These are phyloP conservation scores for Discostella pseudostelligera DNA, from an alignment of 108 stramenopile species.

Conservation along the genomic window DNA sequence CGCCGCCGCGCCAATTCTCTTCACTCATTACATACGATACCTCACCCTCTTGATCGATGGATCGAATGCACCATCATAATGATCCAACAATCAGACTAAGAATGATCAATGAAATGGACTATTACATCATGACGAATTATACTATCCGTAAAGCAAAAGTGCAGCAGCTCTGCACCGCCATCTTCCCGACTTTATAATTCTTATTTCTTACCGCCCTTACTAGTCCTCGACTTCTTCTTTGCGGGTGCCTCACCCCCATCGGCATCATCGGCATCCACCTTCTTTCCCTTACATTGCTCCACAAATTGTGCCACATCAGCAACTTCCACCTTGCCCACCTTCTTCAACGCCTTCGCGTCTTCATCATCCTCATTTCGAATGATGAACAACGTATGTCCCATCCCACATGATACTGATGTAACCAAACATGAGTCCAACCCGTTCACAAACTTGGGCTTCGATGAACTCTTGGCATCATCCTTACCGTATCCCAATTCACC, in stretches of 20 bases:
- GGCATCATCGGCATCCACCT: slow-evolving; percentile 24
- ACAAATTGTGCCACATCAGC: slow-evolving; percentile 33
- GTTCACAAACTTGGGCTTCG: slow-evolving; percentile 80
- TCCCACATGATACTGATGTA: slow-evolving; percentile 69
- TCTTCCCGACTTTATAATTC: too few species aligned
- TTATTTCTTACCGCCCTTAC: slow-evolving; percentile 16
- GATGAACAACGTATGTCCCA: slow-evolving; percentile 79
- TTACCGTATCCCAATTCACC: slow-evolving; percentile 79
- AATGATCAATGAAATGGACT: too few species aligned
- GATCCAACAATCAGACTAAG: too few species aligned
- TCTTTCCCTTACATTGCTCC: slow-evolving; percentile 34
- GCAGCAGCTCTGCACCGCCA: too few species aligned
- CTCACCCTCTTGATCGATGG: too few species aligned
- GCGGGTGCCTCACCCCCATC: slow-evolving; percentile 26
- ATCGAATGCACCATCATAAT: background rate
- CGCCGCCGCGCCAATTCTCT: too few species aligned
- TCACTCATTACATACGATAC: too few species aligned
- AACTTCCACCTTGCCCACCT: slow-evolving; percentile 44
- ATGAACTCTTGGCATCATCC: slow-evolving; percentile 61
- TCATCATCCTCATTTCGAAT: slow-evolving; percentile 63
- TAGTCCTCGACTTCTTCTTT: slow-evolving; percentile 38
- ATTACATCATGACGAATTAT: too few species aligned
- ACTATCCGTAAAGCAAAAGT: too few species aligned
- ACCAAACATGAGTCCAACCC: slow-evolving; percentile 57
- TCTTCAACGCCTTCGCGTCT: slow-evolving; percentile 63